Conservation (phyloP, 2,329 filamentous ascomycete genomes). For the Escovopsis sp. region DNA sequence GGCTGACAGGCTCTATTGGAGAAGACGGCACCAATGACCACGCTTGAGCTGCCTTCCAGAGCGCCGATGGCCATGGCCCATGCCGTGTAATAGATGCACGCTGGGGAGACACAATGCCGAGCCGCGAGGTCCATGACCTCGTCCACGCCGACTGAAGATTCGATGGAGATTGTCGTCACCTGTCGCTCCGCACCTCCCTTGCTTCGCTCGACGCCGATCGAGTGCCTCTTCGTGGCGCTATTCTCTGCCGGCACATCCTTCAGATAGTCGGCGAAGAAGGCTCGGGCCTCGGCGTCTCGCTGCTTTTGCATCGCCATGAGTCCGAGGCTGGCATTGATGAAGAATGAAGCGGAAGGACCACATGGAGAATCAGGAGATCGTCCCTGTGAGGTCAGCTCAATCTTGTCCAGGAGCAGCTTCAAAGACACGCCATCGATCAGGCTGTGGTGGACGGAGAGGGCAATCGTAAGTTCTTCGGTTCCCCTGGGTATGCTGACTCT, state of each 20-base stretch:
- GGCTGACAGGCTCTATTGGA: conserved; percentile 2
- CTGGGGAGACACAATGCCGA: background rate
- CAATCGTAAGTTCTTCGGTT: background rate
- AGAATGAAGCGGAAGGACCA: too few species aligned
- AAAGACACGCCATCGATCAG: conserved; percentile 4
- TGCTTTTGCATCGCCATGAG: background rate
- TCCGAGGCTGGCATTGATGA: background rate
- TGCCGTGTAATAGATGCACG: conserved; percentile 3
- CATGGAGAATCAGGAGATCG: background rate
- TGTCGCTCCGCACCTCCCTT: background rate
- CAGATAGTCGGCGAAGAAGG: background rate
- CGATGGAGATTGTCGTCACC: background rate
- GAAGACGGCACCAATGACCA: conserved; percentile 1
- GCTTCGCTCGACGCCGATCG: background rate
- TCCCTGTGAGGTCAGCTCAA: conserved; percentile 1
- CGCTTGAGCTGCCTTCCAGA: background rate
- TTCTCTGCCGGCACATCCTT: background rate
- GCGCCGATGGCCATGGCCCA: conserved; percentile 5
- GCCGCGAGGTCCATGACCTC: conserved; percentile 1
- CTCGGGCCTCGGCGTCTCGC: background rate
- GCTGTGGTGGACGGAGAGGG: conserved; percentile 3
- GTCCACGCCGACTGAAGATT: background rate
- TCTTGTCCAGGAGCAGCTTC: background rate
- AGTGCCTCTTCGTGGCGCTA: background rate
- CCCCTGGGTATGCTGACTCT: background rate